Conservation (phyloP, 2,329 filamentous ascomycete species). For the Botryotinia calthae region DNA sequence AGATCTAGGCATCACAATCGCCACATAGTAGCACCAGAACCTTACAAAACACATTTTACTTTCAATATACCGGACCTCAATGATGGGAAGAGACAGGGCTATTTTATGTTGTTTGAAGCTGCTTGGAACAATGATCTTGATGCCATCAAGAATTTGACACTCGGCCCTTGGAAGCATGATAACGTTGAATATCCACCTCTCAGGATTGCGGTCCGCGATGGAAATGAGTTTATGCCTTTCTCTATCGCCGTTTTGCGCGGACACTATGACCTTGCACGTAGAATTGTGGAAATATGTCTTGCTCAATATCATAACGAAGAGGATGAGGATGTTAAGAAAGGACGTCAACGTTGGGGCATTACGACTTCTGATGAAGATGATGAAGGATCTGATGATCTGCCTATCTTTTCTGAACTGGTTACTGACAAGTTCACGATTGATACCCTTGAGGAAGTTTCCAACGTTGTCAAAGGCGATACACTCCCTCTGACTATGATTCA, state of each 20-base stretch:
- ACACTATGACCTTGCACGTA: constrained; percentile 60
- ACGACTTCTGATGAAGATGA: constrained; percentile 44
- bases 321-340: constrained; percentile 17
- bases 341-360: constrained; percentile 42
- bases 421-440: constrained; percentile 72
- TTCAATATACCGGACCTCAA: constrained; percentile 45
- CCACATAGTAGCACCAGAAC: constrained; percentile 1
- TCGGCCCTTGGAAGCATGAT: constrained; percentile 53
- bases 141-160: constrained; percentile 62
- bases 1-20: background rate
- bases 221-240: constrained; percentile 51
- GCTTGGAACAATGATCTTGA: constrained; percentile 68
- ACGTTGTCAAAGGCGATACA: constrained; percentile 63
- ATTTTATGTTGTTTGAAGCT: constrained; percentile 69
- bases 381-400: constrained; percentile 39
- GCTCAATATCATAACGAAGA: constrained; percentile 63
- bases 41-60: constrained; percentile 28
- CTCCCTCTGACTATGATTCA: constrained; percentile 54
- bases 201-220: constrained; percentile 59
- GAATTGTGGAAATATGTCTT: constrained; percentile 67
- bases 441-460: constrained; percentile 67
- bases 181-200: constrained; percentile 57
- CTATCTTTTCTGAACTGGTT: constrained; percentile 55
- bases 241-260: constrained; percentile 65
- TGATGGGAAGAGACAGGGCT: constrained; percentile 54